Conservation (phyloP, 208 protist genomes). For the Plasmodiophora brassicae region DNA sequence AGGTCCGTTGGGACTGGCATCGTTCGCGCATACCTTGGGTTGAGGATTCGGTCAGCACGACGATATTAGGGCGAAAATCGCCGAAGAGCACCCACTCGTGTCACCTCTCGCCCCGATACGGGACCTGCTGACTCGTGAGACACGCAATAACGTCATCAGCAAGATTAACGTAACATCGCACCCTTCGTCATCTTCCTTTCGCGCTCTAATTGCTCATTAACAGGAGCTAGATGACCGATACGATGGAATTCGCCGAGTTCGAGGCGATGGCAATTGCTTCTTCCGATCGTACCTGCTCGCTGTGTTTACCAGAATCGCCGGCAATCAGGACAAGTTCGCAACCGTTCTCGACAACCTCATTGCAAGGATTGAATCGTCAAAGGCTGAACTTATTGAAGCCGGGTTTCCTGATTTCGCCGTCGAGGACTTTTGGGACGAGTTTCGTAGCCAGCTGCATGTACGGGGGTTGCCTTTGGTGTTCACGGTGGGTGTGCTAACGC, state of each 20-base stretch:
- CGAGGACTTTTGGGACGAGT: constrained; percentile 21
- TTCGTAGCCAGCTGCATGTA: constrained; percentile 2
- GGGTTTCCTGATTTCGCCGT: background rate
- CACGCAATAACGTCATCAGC: background rate
- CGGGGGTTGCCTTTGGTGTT: too few species aligned
- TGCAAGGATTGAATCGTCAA: background rate
- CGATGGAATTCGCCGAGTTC: background rate
- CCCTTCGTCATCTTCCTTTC: background rate
- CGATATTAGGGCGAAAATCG: background rate
- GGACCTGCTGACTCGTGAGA: background rate
- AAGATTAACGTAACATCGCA: background rate
- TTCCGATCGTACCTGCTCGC: background rate
- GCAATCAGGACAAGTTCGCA: background rate
- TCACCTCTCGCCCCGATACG: background rate
- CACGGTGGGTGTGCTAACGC: too few species aligned
- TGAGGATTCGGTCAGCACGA: background rate
- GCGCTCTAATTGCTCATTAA: background rate
- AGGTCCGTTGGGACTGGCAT: background rate
- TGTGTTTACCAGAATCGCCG: background rate
- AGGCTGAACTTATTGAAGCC: background rate
- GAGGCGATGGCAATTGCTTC: constrained; percentile 24
- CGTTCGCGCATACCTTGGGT: background rate
- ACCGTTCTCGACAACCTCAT: background rate
- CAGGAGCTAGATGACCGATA: background rate
- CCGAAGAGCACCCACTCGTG: background rate